These are phyloP conservation scores for Oemleria cerasiformis DNA, from an alignment of 306 rosid species.

Conservation along the genomic window DNA sequence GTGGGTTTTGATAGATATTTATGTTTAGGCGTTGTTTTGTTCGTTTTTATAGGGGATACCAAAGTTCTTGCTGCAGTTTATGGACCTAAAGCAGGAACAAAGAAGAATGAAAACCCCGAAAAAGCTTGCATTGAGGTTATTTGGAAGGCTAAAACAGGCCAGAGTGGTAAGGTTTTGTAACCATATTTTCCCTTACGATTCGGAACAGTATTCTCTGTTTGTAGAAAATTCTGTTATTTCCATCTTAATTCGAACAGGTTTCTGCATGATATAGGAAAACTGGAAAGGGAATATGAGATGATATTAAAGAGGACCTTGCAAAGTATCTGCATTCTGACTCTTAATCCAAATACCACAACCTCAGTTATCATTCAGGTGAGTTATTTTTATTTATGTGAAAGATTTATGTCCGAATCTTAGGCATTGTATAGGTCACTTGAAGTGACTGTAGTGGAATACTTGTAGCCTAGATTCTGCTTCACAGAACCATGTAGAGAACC, in stretches of 20 bases:
- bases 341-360: slow-evolving; percentile 78
- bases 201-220: not conserved
- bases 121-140: slow-evolving; percentile 87
- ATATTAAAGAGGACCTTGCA: slow-evolving; percentile 71
- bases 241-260: not conserved
- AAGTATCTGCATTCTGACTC: slow-evolving; percentile 65
- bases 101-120: slow-evolving; percentile 86
- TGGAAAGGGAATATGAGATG: slow-evolving; percentile 85
- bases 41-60: slow-evolving; percentile 56
- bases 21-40: not conserved
- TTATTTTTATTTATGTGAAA: slow-evolving; percentile 2
- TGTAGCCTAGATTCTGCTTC: not conserved
- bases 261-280: slow-evolving; percentile 46
- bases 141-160: slow-evolving; percentile 95
- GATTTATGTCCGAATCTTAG: not conserved
- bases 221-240: not conserved
- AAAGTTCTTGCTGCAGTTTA: slow-evolving; percentile 84
- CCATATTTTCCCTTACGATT: not conserved
- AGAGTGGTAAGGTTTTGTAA: slow-evolving; percentile 41
- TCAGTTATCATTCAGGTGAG: slow-evolving; percentile 67
- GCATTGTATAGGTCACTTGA: not conserved
- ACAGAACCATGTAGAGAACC: too few species aligned
- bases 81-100: slow-evolving; percentile 81
- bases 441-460: not conserved
- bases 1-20: not conserved